Percentiles rank a stretch among this genome's conserved stretches.
phyloP scores from a whole-genome alignment of 495 filamentous ascomycete species.

The Lepraria neglecta region DNA sequence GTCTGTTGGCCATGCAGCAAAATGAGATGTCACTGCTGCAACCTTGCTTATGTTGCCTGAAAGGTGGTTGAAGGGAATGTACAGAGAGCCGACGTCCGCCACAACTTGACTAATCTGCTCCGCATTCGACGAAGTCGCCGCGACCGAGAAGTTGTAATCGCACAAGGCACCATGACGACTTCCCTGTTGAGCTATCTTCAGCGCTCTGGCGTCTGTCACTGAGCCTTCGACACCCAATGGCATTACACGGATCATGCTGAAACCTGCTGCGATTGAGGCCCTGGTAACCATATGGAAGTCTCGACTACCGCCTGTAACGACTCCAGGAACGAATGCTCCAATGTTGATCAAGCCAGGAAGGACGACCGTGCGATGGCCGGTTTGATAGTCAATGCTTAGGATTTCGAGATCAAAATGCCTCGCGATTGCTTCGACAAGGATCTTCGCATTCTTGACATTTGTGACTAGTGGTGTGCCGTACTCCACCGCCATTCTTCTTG shows the following conservation, averaged over 20 bases:
- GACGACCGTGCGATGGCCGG: conserved; percentile 69
- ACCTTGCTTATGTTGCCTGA: conserved; percentile 85
- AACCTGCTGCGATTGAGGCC: conserved; percentile 70
- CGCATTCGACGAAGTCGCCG: conserved; percentile 69
- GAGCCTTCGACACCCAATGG: conserved; percentile 67
- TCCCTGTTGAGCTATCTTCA: conserved; percentile 72
- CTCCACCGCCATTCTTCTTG: conserved; percentile 95
- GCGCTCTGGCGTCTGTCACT: conserved; percentile 62
- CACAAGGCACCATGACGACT: conserved; percentile 61
- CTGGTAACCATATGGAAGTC: conserved; percentile 68
- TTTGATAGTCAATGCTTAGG: conserved; percentile 78
- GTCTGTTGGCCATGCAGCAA: conserved; percentile 70
- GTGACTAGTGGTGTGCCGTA: conserved; percentile 96
- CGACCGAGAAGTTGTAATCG: conserved; percentile 83
- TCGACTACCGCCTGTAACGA: conserved; percentile 55
- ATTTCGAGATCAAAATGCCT: conserved; percentile 80
- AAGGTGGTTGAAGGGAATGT: conserved; percentile 82
- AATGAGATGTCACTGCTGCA: conserved; percentile 73
- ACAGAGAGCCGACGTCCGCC: conserved; percentile 73
- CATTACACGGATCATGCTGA: conserved; percentile 80
- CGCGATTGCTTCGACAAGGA: conserved; percentile 88
- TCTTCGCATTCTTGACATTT: conserved; percentile 98
- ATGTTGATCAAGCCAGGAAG: conserved; percentile 76
- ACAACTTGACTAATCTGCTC: conserved; percentile 67
- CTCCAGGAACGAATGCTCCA: conserved; percentile 70